A percentile compares a stretch with the other conserved stretches of the same genome.
These are phyloP conservation scores for Macrolepiota dolichaula DNA, from an alignment of 768 basidiomycete genomes.

Conservation along the genomic window DNA sequence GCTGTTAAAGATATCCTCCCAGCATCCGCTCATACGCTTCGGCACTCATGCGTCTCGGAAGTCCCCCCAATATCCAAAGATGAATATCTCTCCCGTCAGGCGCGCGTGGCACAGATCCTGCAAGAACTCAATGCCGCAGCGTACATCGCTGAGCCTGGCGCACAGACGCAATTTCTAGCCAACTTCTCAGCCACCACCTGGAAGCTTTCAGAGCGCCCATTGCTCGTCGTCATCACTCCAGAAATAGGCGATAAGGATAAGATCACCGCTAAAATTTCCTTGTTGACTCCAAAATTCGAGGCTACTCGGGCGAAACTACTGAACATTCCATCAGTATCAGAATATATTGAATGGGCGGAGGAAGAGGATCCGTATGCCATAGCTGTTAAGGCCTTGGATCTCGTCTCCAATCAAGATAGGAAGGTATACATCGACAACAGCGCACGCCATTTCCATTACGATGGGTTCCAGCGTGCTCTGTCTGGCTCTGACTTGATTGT, in stretches of 20 bases:
- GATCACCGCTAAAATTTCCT: conserved; percentile 41
- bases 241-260: conserved; percentile 3
- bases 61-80: conserved; percentile 41
- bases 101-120: conserved; percentile 46
- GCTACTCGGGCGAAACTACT: conserved; percentile 63
- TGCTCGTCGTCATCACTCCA: conserved; percentile 65
- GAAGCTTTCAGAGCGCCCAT: conserved; percentile 75
- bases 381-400: conserved; percentile 30
- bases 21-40: conserved; percentile 31
- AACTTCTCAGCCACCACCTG: conserved; percentile 64
- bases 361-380: conserved; percentile 62
- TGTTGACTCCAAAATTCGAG: conserved; percentile 81
- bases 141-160: conserved; percentile 79
- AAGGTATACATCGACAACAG: conserved; percentile 59
- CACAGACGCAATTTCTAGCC: conserved; percentile 67
- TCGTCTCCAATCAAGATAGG: conserved; percentile 18
- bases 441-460: conserved; percentile 60
- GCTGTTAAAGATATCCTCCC: not conserved
- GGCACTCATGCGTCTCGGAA: conserved; percentile 3
- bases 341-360: conserved; percentile 62
- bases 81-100: conserved; percentile 55
- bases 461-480: conserved; percentile 52
- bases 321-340: conserved; percentile 41
- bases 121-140: conserved; percentile 51
- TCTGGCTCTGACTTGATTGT: conserved; percentile 28